A percentile compares a stretch with the other conserved stretches of the same genome.
These are phyloP conservation scores for Aspergillus jensenii DNA, from an alignment of 2,329 filamentous ascomycete genomes.

Conservation along the genomic window DNA sequence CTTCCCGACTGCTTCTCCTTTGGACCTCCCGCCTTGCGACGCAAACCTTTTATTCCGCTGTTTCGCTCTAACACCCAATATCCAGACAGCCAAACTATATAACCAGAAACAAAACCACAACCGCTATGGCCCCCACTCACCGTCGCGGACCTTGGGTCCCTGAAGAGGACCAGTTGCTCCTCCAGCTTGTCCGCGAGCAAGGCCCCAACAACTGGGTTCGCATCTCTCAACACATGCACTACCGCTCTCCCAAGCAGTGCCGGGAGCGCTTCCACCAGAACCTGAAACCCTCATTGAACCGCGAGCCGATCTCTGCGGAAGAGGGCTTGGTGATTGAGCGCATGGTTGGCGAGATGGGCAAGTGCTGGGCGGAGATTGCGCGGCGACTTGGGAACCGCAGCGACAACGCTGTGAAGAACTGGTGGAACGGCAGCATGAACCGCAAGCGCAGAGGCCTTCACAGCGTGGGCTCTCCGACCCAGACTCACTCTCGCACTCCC, in stretches of 20 bases:
- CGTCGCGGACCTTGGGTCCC: conserved; percentile 82
- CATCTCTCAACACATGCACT: conserved; percentile 72
- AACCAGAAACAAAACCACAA: neutral
- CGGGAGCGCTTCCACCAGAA: conserved; percentile 94
- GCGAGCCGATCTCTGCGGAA: conserved; percentile 68
- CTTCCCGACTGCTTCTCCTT: too few species aligned
- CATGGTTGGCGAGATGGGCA: conserved; percentile 75
- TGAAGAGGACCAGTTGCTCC: conserved; percentile 69
- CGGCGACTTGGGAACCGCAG: conserved; percentile 78
- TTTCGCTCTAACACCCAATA: too few species aligned
- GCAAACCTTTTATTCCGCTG: too few species aligned
- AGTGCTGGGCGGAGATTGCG: conserved; percentile 91
- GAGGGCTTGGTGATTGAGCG: conserved; percentile 74
- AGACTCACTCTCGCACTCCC: conserved; percentile 29
- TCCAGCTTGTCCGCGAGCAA: conserved; percentile 68
- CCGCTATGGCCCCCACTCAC: conserved; percentile 51
- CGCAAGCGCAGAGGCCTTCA: conserved; percentile 59
- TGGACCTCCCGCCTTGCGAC: too few species aligned
- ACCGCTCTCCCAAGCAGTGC: conserved; percentile 89
- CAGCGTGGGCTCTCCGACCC: conserved; percentile 32
- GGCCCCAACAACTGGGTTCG: conserved; percentile 87
- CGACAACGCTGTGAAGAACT: conserved; percentile 96
- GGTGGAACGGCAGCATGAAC: conserved; percentile 95
- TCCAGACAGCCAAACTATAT: too few species aligned
- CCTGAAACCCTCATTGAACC: conserved; percentile 73